Conservation (phyloP, 371 early-diverging fungal species). For the Capniomyces stellatus region DNA sequence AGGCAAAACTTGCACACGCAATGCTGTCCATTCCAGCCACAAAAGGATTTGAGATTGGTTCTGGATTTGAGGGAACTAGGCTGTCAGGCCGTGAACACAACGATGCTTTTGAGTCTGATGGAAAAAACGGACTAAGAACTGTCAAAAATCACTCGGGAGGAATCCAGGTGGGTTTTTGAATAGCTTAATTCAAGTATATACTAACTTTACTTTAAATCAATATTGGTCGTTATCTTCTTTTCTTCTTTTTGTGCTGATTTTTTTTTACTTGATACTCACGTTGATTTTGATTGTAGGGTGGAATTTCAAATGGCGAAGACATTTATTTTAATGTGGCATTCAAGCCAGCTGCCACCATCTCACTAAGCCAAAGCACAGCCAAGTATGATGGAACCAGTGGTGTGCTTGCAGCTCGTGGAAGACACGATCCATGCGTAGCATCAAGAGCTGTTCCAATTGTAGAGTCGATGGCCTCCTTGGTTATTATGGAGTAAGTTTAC, state of each 20-base stretch:
- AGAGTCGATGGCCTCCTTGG: constrained; percentile 88
- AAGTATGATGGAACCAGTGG: constrained; percentile 70
- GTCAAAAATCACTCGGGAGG: constrained; percentile 87
- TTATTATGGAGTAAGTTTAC: constrained; percentile 65
- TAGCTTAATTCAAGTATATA: too few relatives aligned
- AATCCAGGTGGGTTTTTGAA: too few relatives aligned
- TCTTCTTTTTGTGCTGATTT: too few relatives aligned
- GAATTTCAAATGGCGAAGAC: constrained; percentile 87
- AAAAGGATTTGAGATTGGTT: constrained; percentile 93
- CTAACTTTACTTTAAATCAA: too few relatives aligned
- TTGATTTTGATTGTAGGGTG: too few relatives aligned
- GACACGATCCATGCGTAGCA: constrained; percentile 95
- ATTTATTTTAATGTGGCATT: constrained; percentile 94
- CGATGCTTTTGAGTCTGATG: constrained; percentile 59
- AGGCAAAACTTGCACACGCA: constrained; percentile 94
- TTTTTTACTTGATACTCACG: too few relatives aligned
- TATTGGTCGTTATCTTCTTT: too few relatives aligned
- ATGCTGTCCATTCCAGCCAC: constrained; percentile 97
- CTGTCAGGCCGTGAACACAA: constrained; percentile 83
- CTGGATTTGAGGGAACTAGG: constrained; percentile 74
- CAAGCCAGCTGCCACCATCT: constrained; percentile 92
- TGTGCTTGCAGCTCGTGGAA: constrained; percentile 73
- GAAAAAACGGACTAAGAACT: constrained; percentile 51
- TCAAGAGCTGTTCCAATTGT: constrained; percentile 94
- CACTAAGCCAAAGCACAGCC: constrained; percentile 69